Base-by-base conservation (phyloP, 2,329 filamentous ascomycete species). In the Mollisiaceae sp. region DNA sequence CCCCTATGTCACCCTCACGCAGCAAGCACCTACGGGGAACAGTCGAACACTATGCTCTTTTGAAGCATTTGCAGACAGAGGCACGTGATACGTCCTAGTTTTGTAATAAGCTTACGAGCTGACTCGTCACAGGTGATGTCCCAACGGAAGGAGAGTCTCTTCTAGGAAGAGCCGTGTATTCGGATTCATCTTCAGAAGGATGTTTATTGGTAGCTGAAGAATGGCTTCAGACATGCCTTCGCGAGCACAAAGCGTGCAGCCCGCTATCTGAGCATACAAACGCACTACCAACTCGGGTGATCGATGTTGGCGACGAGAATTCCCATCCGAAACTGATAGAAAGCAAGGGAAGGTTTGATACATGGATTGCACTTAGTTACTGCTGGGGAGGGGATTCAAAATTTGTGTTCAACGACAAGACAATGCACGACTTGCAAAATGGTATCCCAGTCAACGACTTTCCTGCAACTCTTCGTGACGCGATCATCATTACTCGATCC, bases 321-420 rank as follows among this genome's bases (percentile, higher is more conserved):
- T 39, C 12, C 4, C 45, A 57, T 45, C 64, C 65, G 8, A 64
- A 60, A 24, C 64, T 69, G 27, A 56, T 70, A 1, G 60, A 36
- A 8, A 65, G 56, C 35, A 43, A 38, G 8, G 61, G 60, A 3
- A 62, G 45, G 18, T 24, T 11, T 36, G 67, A 57, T 2, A 45
- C n/a, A 6, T 70, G 56, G 59, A 60, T 67, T 14, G 67, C 69
- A n/a, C 57, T 70, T n/a, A 69, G 67, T 41, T 68, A 70, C 47
- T 70, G 66, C 59, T 70, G 66, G 66, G 68, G 68, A 62, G 62
- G 59, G 32, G 61, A 64, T 6, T 64, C 60, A 0, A 18, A 50
- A 3, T 64, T 66, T 22, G 45, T 64, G 8, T 55, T 64, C 12
- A 67, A 59, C 12, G 57, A 62, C 14, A 32, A 22, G 11, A 69